Conservation (phyloP, 2,329 filamentous ascomycete genomes). For the Penicillium aurantiogriseum region DNA sequence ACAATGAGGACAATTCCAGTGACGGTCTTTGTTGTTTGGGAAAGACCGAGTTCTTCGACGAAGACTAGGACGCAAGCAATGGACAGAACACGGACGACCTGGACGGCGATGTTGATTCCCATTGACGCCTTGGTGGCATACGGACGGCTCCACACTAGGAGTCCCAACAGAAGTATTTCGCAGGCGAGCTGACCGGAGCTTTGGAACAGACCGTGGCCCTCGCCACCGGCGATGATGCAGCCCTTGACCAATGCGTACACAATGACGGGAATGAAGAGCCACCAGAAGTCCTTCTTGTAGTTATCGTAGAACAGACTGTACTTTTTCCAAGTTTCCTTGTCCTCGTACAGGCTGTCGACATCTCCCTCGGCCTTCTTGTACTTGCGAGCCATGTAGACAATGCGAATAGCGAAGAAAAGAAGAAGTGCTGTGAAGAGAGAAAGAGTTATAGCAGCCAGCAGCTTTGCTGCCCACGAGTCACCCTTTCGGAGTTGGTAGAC, state of each 20-base stretch:
- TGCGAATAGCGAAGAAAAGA: slow-evolving; percentile 79
- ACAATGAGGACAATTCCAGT: slow-evolving; percentile 90
- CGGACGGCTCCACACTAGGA: slow-evolving; percentile 81
- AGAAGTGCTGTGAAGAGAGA: slow-evolving; percentile 76
- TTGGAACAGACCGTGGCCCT: slow-evolving; percentile 82
- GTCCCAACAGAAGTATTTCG: slow-evolving; percentile 72
- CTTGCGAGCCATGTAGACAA: slow-evolving; percentile 71
- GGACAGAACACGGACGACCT: slow-evolving; percentile 83
- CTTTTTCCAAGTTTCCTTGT: slow-evolving; percentile 88
- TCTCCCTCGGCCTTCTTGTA: slow-evolving; percentile 77
- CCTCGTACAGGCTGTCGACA: slow-evolving; percentile 70
- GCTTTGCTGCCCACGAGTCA: slow-evolving; percentile 90
- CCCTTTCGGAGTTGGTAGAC: slow-evolving; percentile 92
- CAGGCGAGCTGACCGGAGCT: slow-evolving; percentile 75
- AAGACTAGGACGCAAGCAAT: slow-evolving; percentile 88
- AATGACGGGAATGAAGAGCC: slow-evolving; percentile 88
- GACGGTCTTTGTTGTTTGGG: slow-evolving; percentile 89
- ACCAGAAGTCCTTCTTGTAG: slow-evolving; percentile 95
- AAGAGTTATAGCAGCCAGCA: slow-evolving; percentile 78
- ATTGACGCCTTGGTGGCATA: slow-evolving; percentile 85
- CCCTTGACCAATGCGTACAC: slow-evolving; percentile 89
- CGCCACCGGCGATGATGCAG: slow-evolving; percentile 75
- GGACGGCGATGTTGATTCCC: slow-evolving; percentile 90
- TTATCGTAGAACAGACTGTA: slow-evolving; percentile 97
- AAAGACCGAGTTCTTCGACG: slow-evolving; percentile 85